phyloP scores from a whole-genome alignment of 2,329 filamentous ascomycete genomes.

The Arthrobotrys megalospora region DNA sequence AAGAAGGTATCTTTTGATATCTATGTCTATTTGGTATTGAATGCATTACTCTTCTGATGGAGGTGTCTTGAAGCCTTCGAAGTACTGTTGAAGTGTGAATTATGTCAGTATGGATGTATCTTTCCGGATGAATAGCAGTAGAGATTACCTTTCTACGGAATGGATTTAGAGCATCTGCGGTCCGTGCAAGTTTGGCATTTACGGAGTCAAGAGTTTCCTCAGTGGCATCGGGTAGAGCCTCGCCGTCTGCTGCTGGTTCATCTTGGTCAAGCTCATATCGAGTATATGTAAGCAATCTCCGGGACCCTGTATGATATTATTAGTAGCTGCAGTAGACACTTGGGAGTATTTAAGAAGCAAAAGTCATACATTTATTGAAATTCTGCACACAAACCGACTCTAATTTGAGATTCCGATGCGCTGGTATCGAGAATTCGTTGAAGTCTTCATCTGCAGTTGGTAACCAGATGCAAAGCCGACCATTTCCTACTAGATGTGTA shows the following conservation, averaged over 20 bases:
- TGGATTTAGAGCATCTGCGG: slow-evolving; percentile 77
- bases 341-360: neutral
- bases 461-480: slow-evolving; percentile 95
- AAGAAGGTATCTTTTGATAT: neutral
- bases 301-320: slow-evolving; percentile 74
- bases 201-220: slow-evolving; percentile 62
- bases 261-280: slow-evolving; percentile 74
- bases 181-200: slow-evolving; percentile 69
- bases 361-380: slow-evolving; percentile 83
- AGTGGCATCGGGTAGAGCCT: slow-evolving; percentile 66
- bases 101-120: neutral
- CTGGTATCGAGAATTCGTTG: slow-evolving; percentile 81
- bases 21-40: neutral
- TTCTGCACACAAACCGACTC: slow-evolving; percentile 84
- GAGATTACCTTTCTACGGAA: slow-evolving; percentile 73
- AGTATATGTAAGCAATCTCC: slow-evolving; percentile 87
- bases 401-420: slow-evolving; percentile 81
- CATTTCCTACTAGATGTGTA: slow-evolving; percentile 81
- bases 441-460: slow-evolving; percentile 87
- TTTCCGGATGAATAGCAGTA: neutral
- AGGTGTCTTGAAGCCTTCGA: slow-evolving; percentile 67
- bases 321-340: slow-evolving; percentile 20
- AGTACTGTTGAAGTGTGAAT: slow-evolving; percentile 65
- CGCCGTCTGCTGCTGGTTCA: slow-evolving; percentile 62
- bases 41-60: slow-evolving; percentile 28